Evolutionary conservation across 768 basidiomycete genomes (phyloP).

Genomic region (Pleurotus eryngii): DNA sequence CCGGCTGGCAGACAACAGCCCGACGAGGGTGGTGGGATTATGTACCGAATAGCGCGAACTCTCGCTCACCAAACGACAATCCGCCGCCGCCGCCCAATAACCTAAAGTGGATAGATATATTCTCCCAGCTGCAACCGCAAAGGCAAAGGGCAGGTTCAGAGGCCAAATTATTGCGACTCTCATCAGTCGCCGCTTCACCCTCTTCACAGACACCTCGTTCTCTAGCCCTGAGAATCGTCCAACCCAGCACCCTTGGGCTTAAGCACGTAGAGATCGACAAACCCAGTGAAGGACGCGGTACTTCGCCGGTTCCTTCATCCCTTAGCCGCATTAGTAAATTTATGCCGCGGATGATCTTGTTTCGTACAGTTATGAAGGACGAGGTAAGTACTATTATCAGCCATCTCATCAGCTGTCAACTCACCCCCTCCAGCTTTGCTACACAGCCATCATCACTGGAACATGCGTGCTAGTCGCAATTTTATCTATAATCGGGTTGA

Average conservation of each 20-base stretch:
- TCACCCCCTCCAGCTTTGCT: slow-evolving; percentile 37
- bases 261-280: background rate
- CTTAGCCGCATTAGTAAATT: slow-evolving; percentile 44
- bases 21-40: slow-evolving; percentile 58
- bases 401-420: too few relatives aligned
- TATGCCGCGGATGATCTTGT: slow-evolving; percentile 50
- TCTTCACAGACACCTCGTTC: slow-evolving; percentile 9
- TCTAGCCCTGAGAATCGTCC: slow-evolving; percentile 15
- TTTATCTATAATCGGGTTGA: slow-evolving; percentile 48
- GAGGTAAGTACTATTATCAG: slow-evolving; percentile 41
- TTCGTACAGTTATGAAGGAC: slow-evolving; percentile 56
- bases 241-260: background rate
- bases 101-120: background rate
- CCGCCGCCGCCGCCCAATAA: background rate
- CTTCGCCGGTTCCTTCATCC: slow-evolving; percentile 26
- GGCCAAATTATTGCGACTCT: background rate
- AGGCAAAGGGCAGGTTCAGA: slow-evolving; percentile 2
- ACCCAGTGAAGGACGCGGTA: slow-evolving; percentile 11
- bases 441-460: slow-evolving; percentile 51
- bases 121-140: background rate
- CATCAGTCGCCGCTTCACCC: slow-evolving; percentile 1
- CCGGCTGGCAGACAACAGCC: slow-evolving; percentile 18
- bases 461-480: slow-evolving; percentile 46
- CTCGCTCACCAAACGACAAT: background rate
- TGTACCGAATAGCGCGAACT: slow-evolving; percentile 26